Conservation (phyloP, 2,329 filamentous ascomycete genomes). For the Claviceps humidiphila region DNA sequence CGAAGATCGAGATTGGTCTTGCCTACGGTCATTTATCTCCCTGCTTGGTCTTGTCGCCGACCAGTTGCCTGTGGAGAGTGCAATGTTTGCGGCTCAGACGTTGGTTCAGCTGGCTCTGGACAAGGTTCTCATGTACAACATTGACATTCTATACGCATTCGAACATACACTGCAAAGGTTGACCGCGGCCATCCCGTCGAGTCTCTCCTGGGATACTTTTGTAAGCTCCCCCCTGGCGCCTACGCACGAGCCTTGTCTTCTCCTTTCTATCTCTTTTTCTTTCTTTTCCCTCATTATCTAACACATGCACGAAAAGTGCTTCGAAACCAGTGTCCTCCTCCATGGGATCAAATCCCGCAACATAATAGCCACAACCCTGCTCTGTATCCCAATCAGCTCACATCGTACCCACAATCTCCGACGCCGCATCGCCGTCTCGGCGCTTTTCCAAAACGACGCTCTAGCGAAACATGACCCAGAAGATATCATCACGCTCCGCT, state of each 20-base stretch:
- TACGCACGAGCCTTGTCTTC: too few relatives aligned
- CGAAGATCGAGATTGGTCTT: conserved; percentile 31
- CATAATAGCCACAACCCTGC: conserved; percentile 46
- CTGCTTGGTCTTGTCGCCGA: conserved; percentile 27
- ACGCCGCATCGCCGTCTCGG: conserved; percentile 51
- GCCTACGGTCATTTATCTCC: conserved; percentile 28
- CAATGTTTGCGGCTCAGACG: conserved; percentile 28
- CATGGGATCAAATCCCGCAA: conserved; percentile 28
- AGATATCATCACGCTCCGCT: conserved; percentile 26
- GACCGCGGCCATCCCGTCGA: conserved; percentile 24
- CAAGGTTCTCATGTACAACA: conserved; percentile 30
- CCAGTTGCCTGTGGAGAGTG: conserved; percentile 20
- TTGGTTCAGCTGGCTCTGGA: conserved; percentile 45
- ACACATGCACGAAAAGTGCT: conserved; percentile 28
- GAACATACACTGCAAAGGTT: conserved; percentile 32
- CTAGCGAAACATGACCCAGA: conserved; percentile 29
- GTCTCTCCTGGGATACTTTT: conserved; percentile 24
- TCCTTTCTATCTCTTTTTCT: not conserved
- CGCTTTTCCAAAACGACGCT: conserved; percentile 40
- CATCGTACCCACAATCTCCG: conserved; percentile 44
- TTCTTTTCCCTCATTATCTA: not conserved
- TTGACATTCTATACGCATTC: conserved; percentile 25
- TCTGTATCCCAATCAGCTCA: conserved; percentile 42
- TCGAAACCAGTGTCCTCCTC: conserved; percentile 33
- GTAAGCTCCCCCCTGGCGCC: conserved; percentile 20